Conservation (phyloP, 1,284 basidiomycete genomes). For the Xerocomus minutiporus region DNA sequence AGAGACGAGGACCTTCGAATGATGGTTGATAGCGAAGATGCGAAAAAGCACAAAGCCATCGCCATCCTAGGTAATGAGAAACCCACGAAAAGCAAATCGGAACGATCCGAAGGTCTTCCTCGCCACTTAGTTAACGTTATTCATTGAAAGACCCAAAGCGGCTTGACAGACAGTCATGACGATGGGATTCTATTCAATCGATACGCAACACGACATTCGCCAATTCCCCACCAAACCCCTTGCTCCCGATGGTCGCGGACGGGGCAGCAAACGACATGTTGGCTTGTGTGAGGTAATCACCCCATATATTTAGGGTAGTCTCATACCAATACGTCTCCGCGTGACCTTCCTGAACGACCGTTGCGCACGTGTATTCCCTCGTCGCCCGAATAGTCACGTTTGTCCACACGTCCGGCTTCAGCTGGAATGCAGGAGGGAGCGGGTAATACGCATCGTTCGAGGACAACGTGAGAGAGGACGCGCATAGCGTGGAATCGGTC, state of each 20-base stretch:
- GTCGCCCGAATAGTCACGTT: constrained; percentile 38
- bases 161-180: not conserved
- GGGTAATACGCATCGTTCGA: constrained; percentile 37
- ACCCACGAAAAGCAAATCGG: not conserved
- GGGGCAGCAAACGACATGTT: constrained; percentile 49
- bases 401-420: constrained; percentile 31
- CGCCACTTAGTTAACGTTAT: not conserved
- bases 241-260: constrained; percentile 32
- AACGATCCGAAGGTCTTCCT: not conserved
- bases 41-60: not conserved
- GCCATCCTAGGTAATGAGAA: no score
- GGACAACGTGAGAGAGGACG: constrained; percentile 39
- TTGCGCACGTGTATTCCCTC: constrained; percentile 35
- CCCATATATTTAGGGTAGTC: constrained; percentile 39
- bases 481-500: constrained; percentile 35
- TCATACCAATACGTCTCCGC: constrained; percentile 34
- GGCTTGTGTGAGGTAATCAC: constrained; percentile 35
- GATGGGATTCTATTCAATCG: constrained; percentile 3
- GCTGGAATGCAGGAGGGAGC: constrained; percentile 29
- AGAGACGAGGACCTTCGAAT: not conserved
- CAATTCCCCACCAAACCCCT: constrained; percentile 32
- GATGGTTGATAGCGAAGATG: not conserved
- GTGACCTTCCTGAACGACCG: constrained; percentile 17
- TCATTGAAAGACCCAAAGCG: not conserved
- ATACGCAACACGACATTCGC: constrained; percentile 27